Conservation (phyloP, 306 rosid genomes). For the Gastrolobium bilobum region DNA sequence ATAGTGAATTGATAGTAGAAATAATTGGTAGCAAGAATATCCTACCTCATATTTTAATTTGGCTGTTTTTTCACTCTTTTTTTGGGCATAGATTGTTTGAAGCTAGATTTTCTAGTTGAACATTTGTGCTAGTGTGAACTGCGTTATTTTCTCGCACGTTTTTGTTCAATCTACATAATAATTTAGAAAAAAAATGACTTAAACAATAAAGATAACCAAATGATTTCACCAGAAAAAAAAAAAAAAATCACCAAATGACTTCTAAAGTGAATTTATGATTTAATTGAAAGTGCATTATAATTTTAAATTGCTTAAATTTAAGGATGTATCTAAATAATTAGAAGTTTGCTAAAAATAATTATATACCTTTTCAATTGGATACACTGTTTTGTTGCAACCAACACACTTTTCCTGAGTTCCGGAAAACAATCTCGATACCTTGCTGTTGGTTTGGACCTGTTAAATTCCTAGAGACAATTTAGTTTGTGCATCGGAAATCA, state of each 20-base stretch:
- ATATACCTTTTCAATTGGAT: slow-evolving; percentile 91
- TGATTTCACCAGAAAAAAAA: too few relatives aligned
- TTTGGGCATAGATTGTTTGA: too few relatives aligned
- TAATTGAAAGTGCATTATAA: slow-evolving; percentile 5
- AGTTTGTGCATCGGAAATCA: slow-evolving; percentile 2
- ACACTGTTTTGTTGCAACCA: slow-evolving; percentile 86
- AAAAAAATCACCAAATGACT: background rate
- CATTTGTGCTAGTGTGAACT: background rate
- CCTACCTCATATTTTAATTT: too few relatives aligned
- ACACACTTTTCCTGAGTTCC: slow-evolving; percentile 97
- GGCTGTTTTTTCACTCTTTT: too few relatives aligned
- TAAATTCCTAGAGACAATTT: slow-evolving; percentile 41
- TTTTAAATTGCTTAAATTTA: background rate
- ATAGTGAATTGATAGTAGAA: too few relatives aligned
- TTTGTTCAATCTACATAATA: background rate
- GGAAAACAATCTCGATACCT: slow-evolving; percentile 75
- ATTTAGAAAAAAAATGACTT: background rate
- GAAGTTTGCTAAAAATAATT: slow-evolving; percentile 14
- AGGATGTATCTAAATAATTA: background rate
- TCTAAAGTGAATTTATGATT: background rate
- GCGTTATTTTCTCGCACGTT: background rate
- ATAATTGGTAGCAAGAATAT: too few relatives aligned
- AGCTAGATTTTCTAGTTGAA: too few relatives aligned
- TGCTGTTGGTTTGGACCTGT: slow-evolving; percentile 77
- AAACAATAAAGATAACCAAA: background rate